Evolutionary conservation across 1,284 basidiomycete genomes (phyloP).

Genomic region (Tilletia indica): DNA sequence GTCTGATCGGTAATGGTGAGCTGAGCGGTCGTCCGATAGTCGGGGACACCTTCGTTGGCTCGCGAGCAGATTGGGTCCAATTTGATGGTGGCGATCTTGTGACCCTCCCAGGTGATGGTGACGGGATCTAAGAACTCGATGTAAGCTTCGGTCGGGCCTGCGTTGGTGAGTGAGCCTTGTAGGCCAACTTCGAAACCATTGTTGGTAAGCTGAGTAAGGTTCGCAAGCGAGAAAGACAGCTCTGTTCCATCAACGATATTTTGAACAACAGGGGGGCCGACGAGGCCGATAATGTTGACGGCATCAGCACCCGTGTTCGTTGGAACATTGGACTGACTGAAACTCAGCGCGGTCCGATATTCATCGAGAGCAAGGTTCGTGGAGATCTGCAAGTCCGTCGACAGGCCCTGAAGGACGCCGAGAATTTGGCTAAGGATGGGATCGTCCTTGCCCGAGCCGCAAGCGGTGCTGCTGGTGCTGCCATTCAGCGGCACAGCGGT

Average conservation of each 20-base stretch:
- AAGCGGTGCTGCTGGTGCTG: neutral
- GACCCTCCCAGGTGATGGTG: slow-evolving; percentile 68
- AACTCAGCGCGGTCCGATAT: slow-evolving; percentile 64
- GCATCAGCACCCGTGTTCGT: slow-evolving; percentile 68
- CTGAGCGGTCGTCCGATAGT: slow-evolving; percentile 61
- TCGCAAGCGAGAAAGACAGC: slow-evolving; percentile 65
- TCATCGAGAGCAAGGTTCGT: slow-evolving; percentile 48
- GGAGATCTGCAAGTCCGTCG: slow-evolving; percentile 61
- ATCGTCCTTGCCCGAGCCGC: slow-evolving; percentile 36
- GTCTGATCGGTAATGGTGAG: slow-evolving; percentile 52
- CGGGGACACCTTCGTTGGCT: slow-evolving; percentile 68
- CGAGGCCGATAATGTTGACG: slow-evolving; percentile 69
- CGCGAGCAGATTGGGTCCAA: slow-evolving; percentile 71
- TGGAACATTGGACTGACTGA: slow-evolving; percentile 65
- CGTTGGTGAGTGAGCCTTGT: slow-evolving; percentile 46
- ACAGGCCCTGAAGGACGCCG: slow-evolving; percentile 64
- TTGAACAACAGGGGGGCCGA: slow-evolving; percentile 65
- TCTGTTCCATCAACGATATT: slow-evolving; percentile 66
- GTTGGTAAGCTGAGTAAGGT: slow-evolving; percentile 63
- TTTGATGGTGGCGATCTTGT: slow-evolving; percentile 67
- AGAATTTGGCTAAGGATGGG: slow-evolving; percentile 64
- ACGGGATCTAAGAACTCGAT: slow-evolving; percentile 53
- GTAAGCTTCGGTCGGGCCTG: slow-evolving; percentile 61
- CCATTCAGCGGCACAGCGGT: neutral
- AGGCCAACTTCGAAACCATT: slow-evolving; percentile 55